A percentile compares a stretch with the other conserved stretches of the same genome.
Conservation (phyloP, 148 eudicot genomes). For the Rhododendron kiyosumense region DNA sequence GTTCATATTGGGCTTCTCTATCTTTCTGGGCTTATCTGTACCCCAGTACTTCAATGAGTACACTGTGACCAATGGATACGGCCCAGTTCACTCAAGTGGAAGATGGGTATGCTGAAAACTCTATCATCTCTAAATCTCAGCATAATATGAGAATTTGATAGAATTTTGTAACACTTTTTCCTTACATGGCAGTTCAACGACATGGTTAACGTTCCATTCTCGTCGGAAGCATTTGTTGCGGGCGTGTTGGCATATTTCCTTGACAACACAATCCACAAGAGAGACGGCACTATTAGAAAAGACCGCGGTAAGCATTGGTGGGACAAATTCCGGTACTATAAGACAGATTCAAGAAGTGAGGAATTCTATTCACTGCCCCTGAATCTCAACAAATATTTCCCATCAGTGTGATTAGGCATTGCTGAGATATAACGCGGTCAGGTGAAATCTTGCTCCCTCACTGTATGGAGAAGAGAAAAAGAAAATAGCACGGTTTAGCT, state of each 20-base stretch:
- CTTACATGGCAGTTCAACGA: conserved; percentile 67
- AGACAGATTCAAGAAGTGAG: conserved; percentile 80
- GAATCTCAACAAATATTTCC: conserved; percentile 94
- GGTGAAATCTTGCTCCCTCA: background rate
- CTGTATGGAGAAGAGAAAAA: background rate
- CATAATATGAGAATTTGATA: background rate
- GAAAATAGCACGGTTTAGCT: background rate
- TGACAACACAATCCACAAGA: conserved; percentile 52
- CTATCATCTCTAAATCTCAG: background rate
- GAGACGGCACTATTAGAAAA: conserved; percentile 51
- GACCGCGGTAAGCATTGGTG: conserved; percentile 91
- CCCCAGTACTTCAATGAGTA: conserved; percentile 72
- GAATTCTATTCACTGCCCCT: conserved; percentile 86
- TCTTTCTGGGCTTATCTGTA: conserved; percentile 56
- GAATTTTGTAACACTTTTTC: background rate
- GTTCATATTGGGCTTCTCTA: conserved; percentile 76
- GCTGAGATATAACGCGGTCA: background rate
- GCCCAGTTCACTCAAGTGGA: conserved; percentile 74
- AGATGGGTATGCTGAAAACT: conserved; percentile 64
- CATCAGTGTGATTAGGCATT: conserved; percentile 51
- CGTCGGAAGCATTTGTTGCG: conserved; percentile 85
- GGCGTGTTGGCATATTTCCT: conserved; percentile 66
- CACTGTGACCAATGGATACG: conserved; percentile 39
- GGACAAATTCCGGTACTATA: conserved; percentile 72
- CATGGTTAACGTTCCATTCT: conserved; percentile 88